Percentiles rank a stretch among this genome's conserved stretches.
Conservation (phyloP, 768 basidiomycete genomes). For the Psilocybe cyanescens region DNA sequence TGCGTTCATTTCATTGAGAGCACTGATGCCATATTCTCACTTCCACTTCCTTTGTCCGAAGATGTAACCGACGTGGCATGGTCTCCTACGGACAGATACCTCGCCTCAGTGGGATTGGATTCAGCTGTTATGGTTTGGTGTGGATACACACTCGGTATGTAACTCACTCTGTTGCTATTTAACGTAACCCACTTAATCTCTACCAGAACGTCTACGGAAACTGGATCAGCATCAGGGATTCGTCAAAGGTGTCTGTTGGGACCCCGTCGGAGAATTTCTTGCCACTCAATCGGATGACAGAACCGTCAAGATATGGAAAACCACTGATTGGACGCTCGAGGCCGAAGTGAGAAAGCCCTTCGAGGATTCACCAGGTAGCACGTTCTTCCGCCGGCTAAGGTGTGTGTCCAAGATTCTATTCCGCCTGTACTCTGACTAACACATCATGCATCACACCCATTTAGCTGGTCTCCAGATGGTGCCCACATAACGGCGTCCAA, state of each 20-base stretch:
- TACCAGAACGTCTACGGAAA: constrained; percentile 76
- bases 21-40: background rate
- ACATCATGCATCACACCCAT: constrained; percentile 28
- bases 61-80: constrained; percentile 97
- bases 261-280: constrained; percentile 96
- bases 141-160: constrained; percentile 84
- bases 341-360: constrained; percentile 90
- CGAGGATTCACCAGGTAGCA: constrained; percentile 90
- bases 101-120: constrained; percentile 94
- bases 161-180: too few species aligned
- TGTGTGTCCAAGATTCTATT: constrained; percentile 27
- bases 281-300: constrained; percentile 98
- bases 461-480: constrained; percentile 98
- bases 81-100: constrained; percentile 89
- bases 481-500: constrained; percentile 98
- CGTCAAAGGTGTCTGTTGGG: constrained; percentile 99
- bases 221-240: constrained; percentile 93
- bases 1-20: constrained; percentile 36
- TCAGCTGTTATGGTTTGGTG: constrained; percentile 94
- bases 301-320: constrained; percentile 96
- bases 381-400: constrained; percentile 93
- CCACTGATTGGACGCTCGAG: constrained; percentile 88
- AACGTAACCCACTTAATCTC: background rate
- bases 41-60: constrained; percentile 31
- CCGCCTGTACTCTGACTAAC: background rate